phyloP scores from a whole-genome alignment of 2,329 filamentous ascomycete species.

The Colletotrichum abscissum region DNA sequence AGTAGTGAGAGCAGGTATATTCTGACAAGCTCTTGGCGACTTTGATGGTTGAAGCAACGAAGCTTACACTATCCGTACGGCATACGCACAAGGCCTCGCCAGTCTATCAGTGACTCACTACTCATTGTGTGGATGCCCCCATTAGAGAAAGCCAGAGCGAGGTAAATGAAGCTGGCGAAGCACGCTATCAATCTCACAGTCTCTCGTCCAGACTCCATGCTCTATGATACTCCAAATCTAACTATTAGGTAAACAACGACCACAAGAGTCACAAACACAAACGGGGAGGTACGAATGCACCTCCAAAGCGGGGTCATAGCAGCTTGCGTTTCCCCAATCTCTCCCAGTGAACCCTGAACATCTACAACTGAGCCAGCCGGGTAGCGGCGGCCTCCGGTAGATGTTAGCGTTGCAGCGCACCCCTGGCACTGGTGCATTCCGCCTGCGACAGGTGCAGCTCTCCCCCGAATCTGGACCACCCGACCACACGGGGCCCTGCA shows the following conservation, averaged over 20 bases:
- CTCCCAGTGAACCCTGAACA: not conserved
- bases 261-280: not conserved
- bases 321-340: not conserved
- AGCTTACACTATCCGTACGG: too few relatives aligned
- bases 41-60: too few relatives aligned
- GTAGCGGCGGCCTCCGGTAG: conserved; percentile 35
- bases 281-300: not conserved
- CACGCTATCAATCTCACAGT: not conserved
- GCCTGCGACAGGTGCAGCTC: not conserved
- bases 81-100: too few relatives aligned
- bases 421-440: conserved; percentile 28
- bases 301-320: not conserved
- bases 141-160: not conserved
- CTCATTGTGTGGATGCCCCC: not conserved
- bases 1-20: too few relatives aligned
- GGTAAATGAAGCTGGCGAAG: not conserved
- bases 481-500: not conserved
- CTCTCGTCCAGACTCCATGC: not conserved
- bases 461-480: conserved; percentile 11
- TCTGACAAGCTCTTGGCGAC: too few relatives aligned
- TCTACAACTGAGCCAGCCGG: not conserved
- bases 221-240: not conserved
- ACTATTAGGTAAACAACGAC: not conserved
- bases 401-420: conserved; percentile 22
- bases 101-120: not conserved